Conservation (phyloP, 257 asterid species). For the Linaria vulgaris region DNA sequence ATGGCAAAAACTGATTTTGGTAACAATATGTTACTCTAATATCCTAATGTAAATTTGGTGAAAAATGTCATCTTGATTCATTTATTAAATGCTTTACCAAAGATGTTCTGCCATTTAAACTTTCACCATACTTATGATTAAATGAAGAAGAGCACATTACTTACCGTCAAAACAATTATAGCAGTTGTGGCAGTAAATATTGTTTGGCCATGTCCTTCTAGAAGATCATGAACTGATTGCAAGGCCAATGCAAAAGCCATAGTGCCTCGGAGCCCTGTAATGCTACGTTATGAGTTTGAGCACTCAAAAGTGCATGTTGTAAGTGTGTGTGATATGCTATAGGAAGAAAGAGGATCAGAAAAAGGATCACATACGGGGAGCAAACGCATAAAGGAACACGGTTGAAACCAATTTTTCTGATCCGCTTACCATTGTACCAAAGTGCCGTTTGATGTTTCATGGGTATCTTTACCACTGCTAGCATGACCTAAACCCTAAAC, state of each 20-base stretch:
- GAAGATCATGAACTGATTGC: conserved; percentile 98
- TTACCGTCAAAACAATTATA: conserved; percentile 86
- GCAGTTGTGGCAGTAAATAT: conserved; percentile 98
- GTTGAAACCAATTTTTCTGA: conserved; percentile 1
- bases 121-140: background rate
- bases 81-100: too few species aligned
- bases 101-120: background rate
- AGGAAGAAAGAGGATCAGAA: background rate
- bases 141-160: conserved; percentile 18
- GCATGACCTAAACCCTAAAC: conserved; percentile 82
- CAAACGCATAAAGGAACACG: background rate
- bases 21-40: too few species aligned
- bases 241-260: conserved; percentile 99
- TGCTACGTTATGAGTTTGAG: conserved; percentile 25
- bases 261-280: conserved; percentile 96
- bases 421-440: conserved; percentile 91
- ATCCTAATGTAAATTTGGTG: too few species aligned
- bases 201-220: conserved; percentile 97
- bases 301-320: conserved; percentile 11
- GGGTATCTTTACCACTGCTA: conserved; percentile 80
- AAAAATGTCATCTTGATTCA: too few species aligned
- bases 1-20: too few species aligned
- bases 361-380: background rate
- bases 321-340: background rate
- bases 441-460: conserved; percentile 96